A percentile compares a stretch with the other conserved stretches of the same genome.
Conservation (phyloP, 192 early-diverging fungal species). For the Gaertneriomyces semiglobifer region DNA sequence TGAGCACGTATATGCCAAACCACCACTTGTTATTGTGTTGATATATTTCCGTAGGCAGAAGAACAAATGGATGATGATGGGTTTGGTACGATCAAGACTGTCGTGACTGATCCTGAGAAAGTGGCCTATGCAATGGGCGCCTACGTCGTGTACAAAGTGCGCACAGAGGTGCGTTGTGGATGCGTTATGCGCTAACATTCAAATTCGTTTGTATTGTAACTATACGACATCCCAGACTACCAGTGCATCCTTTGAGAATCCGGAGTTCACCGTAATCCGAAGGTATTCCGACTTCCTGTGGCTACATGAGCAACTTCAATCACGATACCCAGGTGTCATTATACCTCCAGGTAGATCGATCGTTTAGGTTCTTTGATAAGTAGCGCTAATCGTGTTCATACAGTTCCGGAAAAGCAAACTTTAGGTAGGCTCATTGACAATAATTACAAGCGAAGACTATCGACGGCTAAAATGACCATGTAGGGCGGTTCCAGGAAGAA, state of each 20-base stretch:
- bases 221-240: slow-evolving; percentile 52
- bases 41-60: too few species aligned
- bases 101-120: slow-evolving; percentile 83
- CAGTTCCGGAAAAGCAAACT: slow-evolving; percentile 87
- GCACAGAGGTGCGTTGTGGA: slow-evolving; percentile 56
- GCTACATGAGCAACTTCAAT: slow-evolving; percentile 79
- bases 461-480: not conserved
- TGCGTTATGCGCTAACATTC: not conserved
- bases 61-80: too few species aligned
- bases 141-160: slow-evolving; percentile 83
- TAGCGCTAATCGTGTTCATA: not conserved
- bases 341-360: slow-evolving; percentile 63
- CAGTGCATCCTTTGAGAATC: slow-evolving; percentile 68
- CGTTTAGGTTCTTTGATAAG: not conserved
- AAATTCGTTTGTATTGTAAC: slow-evolving; percentile 1
- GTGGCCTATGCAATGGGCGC: slow-evolving; percentile 83
- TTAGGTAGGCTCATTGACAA: slow-evolving; percentile 52
- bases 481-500: slow-evolving; percentile 89
- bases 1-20: too few species aligned
- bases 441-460: not conserved
- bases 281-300: slow-evolving; percentile 92
- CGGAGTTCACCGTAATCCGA: slow-evolving; percentile 78
- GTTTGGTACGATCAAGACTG: too few species aligned
- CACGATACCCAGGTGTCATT: slow-evolving; percentile 80
- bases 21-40: too few species aligned